Percentiles rank a stretch among this genome's conserved stretches.
phyloP scores from a whole-genome alignment of 2,329 filamentous ascomycete species.

The Microcera coccophila region DNA sequence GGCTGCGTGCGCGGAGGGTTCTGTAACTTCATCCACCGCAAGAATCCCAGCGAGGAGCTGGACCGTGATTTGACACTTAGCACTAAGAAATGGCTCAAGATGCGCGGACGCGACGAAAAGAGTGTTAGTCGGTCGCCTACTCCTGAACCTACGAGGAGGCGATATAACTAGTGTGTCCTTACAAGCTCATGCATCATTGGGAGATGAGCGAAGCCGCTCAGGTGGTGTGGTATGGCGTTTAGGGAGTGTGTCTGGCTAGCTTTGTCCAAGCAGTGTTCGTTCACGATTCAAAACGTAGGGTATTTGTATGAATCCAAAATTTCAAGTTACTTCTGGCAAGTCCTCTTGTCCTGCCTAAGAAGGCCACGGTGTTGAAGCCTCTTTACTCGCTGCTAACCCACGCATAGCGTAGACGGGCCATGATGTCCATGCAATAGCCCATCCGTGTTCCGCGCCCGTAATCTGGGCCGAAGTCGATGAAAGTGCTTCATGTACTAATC shows the following conservation, averaged over 20 bases:
- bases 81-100: slow-evolving; percentile 95
- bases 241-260: slow-evolving; percentile 14
- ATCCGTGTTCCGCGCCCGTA: slow-evolving; percentile 21
- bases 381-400: slow-evolving; percentile 25
- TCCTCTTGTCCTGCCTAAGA: slow-evolving; percentile 10
- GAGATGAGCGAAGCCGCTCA: slow-evolving; percentile 5
- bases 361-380: slow-evolving; percentile 25
- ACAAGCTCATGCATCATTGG: slow-evolving; percentile 4
- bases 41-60: slow-evolving; percentile 85
- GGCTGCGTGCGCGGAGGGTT: slow-evolving; percentile 94
- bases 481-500: slow-evolving; percentile 17
- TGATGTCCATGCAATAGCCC: slow-evolving; percentile 25
- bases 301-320: slow-evolving; percentile 15
- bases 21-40: slow-evolving; percentile 99
- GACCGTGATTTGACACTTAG: slow-evolving; percentile 81
- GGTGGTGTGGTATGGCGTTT: slow-evolving; percentile 26
- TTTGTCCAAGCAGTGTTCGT: slow-evolving; percentile 11
- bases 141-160: slow-evolving; percentile 74
- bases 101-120: slow-evolving; percentile 76
- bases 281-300: slow-evolving; percentile 1
- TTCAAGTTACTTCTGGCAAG: slow-evolving; percentile 7
- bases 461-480: slow-evolving; percentile 26
- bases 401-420: slow-evolving; percentile 21
- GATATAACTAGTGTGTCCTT: slow-evolving; percentile 41
- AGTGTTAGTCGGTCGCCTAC: slow-evolving; percentile 79